phyloP scores from a whole-genome alignment of 2,329 filamentous ascomycete genomes.

The Fusarium algeriense region DNA sequence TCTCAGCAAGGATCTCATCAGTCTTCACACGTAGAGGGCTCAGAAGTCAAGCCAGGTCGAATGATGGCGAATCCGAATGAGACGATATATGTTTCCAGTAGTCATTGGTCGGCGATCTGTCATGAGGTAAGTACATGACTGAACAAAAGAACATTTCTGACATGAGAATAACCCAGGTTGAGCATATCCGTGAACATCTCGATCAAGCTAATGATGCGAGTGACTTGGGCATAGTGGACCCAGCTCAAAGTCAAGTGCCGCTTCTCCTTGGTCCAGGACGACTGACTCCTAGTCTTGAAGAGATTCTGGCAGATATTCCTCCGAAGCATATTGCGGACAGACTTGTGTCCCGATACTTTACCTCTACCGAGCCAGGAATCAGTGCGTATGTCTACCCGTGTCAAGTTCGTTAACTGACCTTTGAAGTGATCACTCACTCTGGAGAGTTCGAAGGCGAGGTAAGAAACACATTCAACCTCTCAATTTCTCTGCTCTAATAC shows the following conservation, averaged over 20 bases:
- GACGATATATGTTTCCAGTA: constrained; percentile 40
- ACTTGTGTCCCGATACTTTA: constrained; percentile 38
- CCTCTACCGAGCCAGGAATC: constrained; percentile 23
- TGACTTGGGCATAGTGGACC: constrained; percentile 2
- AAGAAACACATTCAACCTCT: fast-evolving
- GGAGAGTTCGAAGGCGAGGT: constrained; percentile 38
- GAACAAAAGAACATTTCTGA: neutral
- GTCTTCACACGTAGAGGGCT: neutral
- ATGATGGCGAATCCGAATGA: constrained; percentile 32
- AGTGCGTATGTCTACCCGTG: neutral
- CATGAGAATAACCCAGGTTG: neutral
- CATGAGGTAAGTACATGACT: constrained; percentile 14
- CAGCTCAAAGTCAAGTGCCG: constrained; percentile 11
- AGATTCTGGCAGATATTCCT: constrained; percentile 32
- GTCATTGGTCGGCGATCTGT: constrained; percentile 37
- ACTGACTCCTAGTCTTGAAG: neutral
- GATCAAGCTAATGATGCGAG: constrained; percentile 10
- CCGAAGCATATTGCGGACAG: constrained; percentile 25
- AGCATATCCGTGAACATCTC: constrained; percentile 24
- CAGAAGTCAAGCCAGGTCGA: constrained; percentile 23
- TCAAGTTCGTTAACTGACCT: neutral
- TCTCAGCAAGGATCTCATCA: neutral
- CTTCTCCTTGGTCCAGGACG: constrained; percentile 22
- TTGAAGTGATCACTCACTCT: constrained; percentile 30
- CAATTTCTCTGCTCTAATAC: too few species aligned